Evolutionary conservation across 2,329 filamentous ascomycete species (phyloP), one percentile per base, ranked within the genome.

Genomic region (Zalaria sp.): DNA sequence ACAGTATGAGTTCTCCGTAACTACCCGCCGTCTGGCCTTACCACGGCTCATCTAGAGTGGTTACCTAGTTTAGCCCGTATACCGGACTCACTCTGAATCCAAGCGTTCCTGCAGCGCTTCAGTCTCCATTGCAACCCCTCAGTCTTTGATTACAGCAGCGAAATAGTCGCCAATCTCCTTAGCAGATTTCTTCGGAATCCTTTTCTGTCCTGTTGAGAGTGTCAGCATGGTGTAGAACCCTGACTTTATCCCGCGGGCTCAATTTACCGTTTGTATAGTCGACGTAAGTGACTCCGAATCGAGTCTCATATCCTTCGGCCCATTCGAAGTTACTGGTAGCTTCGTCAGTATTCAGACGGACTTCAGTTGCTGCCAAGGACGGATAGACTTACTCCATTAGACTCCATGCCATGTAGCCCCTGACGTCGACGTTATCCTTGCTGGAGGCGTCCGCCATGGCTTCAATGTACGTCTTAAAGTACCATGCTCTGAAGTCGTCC

Each of bases 271-370:
- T 18, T 18, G 75, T 66, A 59, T 91, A 93, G 63, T 93, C 84
- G 40, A 93, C 84, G 57, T 73, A 91, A 5, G 80, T 84, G 43
- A 87, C 83, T 26, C 85, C 85, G 53, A 93, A 93, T 34, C 85
- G 73, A 35, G 84, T 91, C 65, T 84, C 79, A 56, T 89, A 93
- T 7, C 85, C 85, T 59, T 93, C 85, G n/a, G 85, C 83, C 83
- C 83, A 89, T 62, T 89, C 84, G 54, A 89, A 89, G 67, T 89
- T 89, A 63, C 71, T 75, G 53, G 42, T 18, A 5, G 35, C 40
- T 34, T 37, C 37, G 26, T n/a, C 35, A 36, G n/a, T 9, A 26
- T 18, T 18, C 2, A 18, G 2, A 18, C 18, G 18, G 18, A 31
- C 39, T 9, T n/a, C 7, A 8, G 6, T 7, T 27, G n/a, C 35